Percentiles rank a stretch among this genome's conserved stretches.
These are phyloP conservation scores for Penicillium hordei DNA, from an alignment of 2,329 filamentous ascomycete genomes.

Conservation along the genomic window DNA sequence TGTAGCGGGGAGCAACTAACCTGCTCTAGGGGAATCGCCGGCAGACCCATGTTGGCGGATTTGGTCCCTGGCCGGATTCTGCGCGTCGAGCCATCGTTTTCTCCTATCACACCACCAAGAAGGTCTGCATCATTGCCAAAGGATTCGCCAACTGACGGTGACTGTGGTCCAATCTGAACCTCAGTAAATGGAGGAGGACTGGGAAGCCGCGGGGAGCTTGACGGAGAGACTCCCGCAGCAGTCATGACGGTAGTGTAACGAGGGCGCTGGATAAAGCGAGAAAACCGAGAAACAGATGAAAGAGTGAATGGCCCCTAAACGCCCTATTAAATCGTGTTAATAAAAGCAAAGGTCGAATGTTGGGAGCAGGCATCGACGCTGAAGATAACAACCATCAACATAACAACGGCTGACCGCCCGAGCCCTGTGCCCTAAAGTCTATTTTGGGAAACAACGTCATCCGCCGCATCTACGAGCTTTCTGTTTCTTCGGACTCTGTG, in stretches of 20 bases:
- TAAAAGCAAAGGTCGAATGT: slow-evolving; percentile 15
- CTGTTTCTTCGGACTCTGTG: background rate
- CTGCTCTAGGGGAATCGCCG: slow-evolving; percentile 79
- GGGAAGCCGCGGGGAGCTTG: slow-evolving; percentile 86
- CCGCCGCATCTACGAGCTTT: slow-evolving; percentile 13
- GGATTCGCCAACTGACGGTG: slow-evolving; percentile 64
- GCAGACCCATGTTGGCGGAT: slow-evolving; percentile 91
- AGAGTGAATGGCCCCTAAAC: slow-evolving; percentile 20
- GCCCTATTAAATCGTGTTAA: slow-evolving; percentile 10
- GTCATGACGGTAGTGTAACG: slow-evolving; percentile 38
- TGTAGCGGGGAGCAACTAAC: slow-evolving; percentile 51
- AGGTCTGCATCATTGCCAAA: slow-evolving; percentile 59
- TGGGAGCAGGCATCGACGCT: slow-evolving; percentile 18
- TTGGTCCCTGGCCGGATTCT: slow-evolving; percentile 91
- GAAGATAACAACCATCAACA: slow-evolving; percentile 23
- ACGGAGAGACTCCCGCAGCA: slow-evolving; percentile 50
- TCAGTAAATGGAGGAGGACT: slow-evolving; percentile 94
- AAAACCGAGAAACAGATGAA: slow-evolving; percentile 15
- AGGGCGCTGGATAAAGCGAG: slow-evolving; percentile 15
- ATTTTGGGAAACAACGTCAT: slow-evolving; percentile 27
- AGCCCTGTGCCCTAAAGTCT: slow-evolving; percentile 35
- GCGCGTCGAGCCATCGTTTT: slow-evolving; percentile 72
- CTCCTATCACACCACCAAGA: slow-evolving; percentile 54
- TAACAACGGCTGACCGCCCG: slow-evolving; percentile 24
- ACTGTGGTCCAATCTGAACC: slow-evolving; percentile 82